phyloP scores from a whole-genome alignment of 2,329 filamentous ascomycete species.

The Neofusicoccum kwambonambiense region DNA sequence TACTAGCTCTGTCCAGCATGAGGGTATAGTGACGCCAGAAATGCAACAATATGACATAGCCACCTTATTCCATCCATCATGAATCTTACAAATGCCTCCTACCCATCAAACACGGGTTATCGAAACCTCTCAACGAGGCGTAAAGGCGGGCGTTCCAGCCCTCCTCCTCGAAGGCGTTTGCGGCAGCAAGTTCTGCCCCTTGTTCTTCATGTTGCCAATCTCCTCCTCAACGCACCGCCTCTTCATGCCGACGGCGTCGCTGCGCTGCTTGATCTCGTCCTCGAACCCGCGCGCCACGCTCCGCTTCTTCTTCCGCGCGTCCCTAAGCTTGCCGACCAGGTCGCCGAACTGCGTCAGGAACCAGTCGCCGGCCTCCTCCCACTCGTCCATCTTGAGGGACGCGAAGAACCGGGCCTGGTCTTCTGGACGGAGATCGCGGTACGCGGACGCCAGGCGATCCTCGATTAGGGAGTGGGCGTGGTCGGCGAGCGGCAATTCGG shows the following conservation, averaged over 20 bases:
- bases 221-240: conserved; percentile 50
- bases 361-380: conserved; percentile 63
- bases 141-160: not conserved
- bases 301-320: conserved; percentile 54
- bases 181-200: conserved; percentile 53
- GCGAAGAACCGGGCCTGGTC: conserved; percentile 53
- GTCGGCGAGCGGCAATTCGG: conserved; percentile 4
- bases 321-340: conserved; percentile 52
- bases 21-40: conserved; percentile 1
- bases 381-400: conserved; percentile 53
- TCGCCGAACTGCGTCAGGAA: conserved; percentile 56
- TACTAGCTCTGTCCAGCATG: not conserved
- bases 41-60: not conserved
- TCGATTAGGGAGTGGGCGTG: conserved; percentile 20
- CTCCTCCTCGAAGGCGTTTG: conserved; percentile 38
- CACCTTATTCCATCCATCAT: not conserved
- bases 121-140: not conserved
- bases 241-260: conserved; percentile 52
- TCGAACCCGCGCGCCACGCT: conserved; percentile 55
- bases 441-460: conserved; percentile 21
- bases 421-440: conserved; percentile 24
- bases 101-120: no score
- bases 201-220: conserved; percentile 53
- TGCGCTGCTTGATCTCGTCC: conserved; percentile 53
- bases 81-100: not conserved